Conservation (phyloP, 1,284 basidiomycete genomes). For the Tilletia setariae region DNA sequence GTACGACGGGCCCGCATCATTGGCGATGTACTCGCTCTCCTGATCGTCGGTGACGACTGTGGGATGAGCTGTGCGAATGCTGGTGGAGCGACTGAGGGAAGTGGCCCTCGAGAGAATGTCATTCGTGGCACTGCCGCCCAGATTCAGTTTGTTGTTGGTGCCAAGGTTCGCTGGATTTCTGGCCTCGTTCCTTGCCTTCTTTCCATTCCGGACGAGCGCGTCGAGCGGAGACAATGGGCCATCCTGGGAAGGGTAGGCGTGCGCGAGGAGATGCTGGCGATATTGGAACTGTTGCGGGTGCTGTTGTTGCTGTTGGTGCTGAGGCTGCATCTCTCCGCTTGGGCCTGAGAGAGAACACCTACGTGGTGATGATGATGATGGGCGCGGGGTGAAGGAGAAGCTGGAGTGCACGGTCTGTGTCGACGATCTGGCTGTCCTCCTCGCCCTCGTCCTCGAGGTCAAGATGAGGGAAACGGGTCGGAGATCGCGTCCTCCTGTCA, state of each 20-base stretch:
- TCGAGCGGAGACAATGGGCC: conserved; percentile 1
- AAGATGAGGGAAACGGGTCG: too few species aligned
- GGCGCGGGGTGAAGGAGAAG: too few species aligned
- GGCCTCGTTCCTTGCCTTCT: not conserved
- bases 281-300: not conserved
- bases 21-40: not conserved
- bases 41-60: not conserved
- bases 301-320: not conserved
- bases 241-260: not conserved
- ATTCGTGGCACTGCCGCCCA: not conserved
- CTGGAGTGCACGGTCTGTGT: too few species aligned
- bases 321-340: too few species aligned
- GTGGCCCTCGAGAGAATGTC: conserved; percentile 2
- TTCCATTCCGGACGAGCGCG: conserved; percentile 4
- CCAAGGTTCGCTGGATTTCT: not conserved
- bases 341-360: too few species aligned
- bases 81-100: conserved; percentile 13
- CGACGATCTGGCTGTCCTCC: too few species aligned
- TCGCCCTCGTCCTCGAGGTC: too few species aligned
- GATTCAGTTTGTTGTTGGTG: not conserved
- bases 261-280: conserved; percentile 1
- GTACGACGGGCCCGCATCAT: too few species aligned
- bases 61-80: conserved; percentile 7
- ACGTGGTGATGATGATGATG: too few species aligned
- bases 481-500: too few species aligned